These are phyloP conservation scores for Penicillium macrosclerotiorum DNA, from an alignment of 495 filamentous ascomycete species.

Conservation along the genomic window DNA sequence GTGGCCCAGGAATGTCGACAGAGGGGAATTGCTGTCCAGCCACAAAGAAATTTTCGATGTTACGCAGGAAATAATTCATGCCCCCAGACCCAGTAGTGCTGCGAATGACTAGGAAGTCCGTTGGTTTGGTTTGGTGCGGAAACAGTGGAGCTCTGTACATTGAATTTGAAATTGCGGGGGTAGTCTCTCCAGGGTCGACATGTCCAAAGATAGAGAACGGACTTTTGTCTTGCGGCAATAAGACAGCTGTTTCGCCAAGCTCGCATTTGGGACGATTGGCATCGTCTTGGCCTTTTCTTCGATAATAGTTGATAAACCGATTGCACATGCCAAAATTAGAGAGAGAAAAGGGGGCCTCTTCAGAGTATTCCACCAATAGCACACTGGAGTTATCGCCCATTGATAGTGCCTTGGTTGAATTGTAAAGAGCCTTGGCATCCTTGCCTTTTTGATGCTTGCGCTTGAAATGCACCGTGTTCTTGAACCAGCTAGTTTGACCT, in stretches of 20 bases:
- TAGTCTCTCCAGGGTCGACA: constrained; percentile 83
- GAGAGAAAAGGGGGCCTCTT: constrained; percentile 85
- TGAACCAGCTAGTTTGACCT: constrained; percentile 53
- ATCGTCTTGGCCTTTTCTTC: constrained; percentile 79
- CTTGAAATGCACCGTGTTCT: constrained; percentile 52
- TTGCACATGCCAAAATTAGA: constrained; percentile 98
- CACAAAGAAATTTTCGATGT: constrained; percentile 82
- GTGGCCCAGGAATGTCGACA: constrained; percentile 86
- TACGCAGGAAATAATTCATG: constrained; percentile 74
- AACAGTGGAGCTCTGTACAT: constrained; percentile 96
- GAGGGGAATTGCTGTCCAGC: constrained; percentile 92
- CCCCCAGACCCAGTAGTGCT: constrained; percentile 72
- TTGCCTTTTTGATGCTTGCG: constrained; percentile 76
- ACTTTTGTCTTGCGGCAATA: constrained; percentile 90
- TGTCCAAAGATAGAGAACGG: constrained; percentile 94
- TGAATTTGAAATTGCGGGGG: constrained; percentile 86
- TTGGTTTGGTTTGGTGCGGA: constrained; percentile 71
- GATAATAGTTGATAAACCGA: constrained; percentile 93
- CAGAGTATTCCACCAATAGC: constrained; percentile 90
- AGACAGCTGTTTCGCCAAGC: constrained; percentile 79
- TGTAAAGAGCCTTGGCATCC: constrained; percentile 70
- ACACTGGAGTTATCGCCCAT: constrained; percentile 84
- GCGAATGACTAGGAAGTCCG: constrained; percentile 84
- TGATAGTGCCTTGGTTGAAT: constrained; percentile 70
- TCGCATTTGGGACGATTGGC: constrained; percentile 68